Evolutionary conservation across 768 basidiomycete genomes (phyloP), one percentile per base, ranked within the genome.

Genomic region (Filobasidium wieringae): DNA sequence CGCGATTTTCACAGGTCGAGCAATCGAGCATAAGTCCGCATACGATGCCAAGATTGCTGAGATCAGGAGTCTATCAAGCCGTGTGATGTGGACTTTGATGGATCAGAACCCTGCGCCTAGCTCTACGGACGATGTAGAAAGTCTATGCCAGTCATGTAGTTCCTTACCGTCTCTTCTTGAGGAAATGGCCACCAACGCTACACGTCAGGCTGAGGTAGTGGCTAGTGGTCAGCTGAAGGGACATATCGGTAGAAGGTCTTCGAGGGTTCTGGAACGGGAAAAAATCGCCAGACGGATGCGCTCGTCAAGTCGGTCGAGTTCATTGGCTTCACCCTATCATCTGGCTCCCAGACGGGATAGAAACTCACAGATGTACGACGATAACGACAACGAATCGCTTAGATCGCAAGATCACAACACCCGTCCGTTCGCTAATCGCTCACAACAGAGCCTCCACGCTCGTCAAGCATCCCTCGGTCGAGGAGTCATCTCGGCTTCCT

Each of bases 1-100:
- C 73, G 70, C 57, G 52, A 14, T 17, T 4, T 22, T 47, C 22
- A 27, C 29, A 14, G 43, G 7, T 6, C 43, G 29, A 26, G 43
- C 43, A 12, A 47, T 47, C n/a, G 15, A 47, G 43, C 43, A 47
- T 22, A 47, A 47, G 43, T 27, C 22, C 22, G 43, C 43, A 2
- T 47, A 47, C 43, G 43, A 47, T 19, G 43, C 22, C 24, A 47
- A 24, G 24, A 2, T 6, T 4, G 5, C 43, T 24, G 43, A 47
- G 19, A 47, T 27, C 14, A 47, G 43, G 24, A 14, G 11, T 47
- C 22, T 27, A 24, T 47, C 43, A 14, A 22, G 15, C 14, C 43
- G 29, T 19, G 14, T 47, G 5, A 4, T 47, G 19, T 47, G 5
- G 43, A 47, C 11, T 22, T 24, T 47, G 43, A 47, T 47, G 43